phyloP scores from a whole-genome alignment of 306 rosid genomes.

The Acmispon strigosus region DNA sequence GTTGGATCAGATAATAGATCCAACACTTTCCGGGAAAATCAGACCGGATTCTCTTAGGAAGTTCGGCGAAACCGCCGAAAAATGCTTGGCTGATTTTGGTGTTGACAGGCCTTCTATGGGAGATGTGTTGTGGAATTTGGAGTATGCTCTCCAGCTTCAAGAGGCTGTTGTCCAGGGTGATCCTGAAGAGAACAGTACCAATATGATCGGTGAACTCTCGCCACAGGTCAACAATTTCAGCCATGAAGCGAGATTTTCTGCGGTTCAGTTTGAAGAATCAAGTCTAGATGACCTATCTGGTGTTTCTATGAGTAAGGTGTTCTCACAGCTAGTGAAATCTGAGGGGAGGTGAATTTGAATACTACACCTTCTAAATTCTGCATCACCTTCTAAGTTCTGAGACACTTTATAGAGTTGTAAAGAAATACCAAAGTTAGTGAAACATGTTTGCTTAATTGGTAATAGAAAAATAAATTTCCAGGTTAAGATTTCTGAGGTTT shows the following conservation, averaged over 20 bases:
- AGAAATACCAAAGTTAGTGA: slow-evolving; percentile 3
- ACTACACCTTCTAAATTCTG: not conserved
- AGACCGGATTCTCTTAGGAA: slow-evolving; percentile 83
- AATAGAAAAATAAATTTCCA: no score
- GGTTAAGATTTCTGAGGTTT: not conserved
- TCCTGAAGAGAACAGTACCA: slow-evolving; percentile 84
- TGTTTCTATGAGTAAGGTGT: slow-evolving; percentile 90
- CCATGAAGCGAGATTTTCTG: slow-evolving; percentile 31
- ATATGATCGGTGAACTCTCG: slow-evolving; percentile 84
- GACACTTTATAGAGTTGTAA: slow-evolving; percentile 13
- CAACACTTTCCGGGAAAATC: slow-evolving; percentile 63
- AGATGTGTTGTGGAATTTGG: slow-evolving; percentile 92
- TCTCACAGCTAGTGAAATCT: slow-evolving; percentile 94
- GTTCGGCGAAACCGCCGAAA: slow-evolving; percentile 91
- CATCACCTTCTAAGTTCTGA: slow-evolving; percentile 5
- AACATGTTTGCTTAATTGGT: no score
- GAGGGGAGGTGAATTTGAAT: slow-evolving; percentile 80
- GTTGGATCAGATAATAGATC: slow-evolving; percentile 74
- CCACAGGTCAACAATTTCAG: slow-evolving; percentile 69
- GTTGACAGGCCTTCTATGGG: slow-evolving; percentile 94
- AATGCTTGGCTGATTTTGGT: slow-evolving; percentile 89
- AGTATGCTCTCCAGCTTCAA: slow-evolving; percentile 88
- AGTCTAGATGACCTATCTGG: slow-evolving; percentile 82
- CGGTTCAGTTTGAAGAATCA: no score
- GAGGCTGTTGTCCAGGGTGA: slow-evolving; percentile 69